Conservation (phyloP, 2,329 filamentous ascomycete species). For the Byssoonygena ceratinophila region DNA sequence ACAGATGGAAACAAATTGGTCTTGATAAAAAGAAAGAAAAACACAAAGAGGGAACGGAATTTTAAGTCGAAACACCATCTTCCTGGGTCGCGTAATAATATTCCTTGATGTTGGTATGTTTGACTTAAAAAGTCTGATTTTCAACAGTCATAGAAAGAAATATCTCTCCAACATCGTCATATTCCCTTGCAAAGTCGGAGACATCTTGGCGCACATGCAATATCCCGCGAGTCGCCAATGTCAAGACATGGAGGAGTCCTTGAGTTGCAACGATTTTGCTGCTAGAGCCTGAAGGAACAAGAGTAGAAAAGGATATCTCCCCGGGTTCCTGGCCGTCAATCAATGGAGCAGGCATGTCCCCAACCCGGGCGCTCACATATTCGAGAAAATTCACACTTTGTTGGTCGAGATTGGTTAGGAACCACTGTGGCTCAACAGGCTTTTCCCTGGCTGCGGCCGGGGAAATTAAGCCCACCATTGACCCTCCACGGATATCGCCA, state of each 20-base stretch:
- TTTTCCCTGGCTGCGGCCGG: neutral
- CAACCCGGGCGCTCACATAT: slow-evolving; percentile 45
- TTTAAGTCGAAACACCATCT: too few relatives aligned
- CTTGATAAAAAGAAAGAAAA: too few relatives aligned
- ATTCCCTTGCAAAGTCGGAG: slow-evolving; percentile 1
- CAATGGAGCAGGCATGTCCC: slow-evolving; percentile 20
- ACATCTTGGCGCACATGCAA: slow-evolving; percentile 53
- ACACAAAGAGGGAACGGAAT: too few relatives aligned
- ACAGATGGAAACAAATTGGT: too few relatives aligned
- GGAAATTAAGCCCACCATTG: slow-evolving; percentile 16
- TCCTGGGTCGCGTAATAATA: too few relatives aligned
- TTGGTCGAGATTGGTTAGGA: slow-evolving; percentile 44
- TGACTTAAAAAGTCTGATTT: neutral
- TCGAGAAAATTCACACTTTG: slow-evolving; percentile 54
- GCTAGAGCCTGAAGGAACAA: slow-evolving; percentile 52
- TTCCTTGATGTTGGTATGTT: too few relatives aligned
- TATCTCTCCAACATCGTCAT: slow-evolving; percentile 13
- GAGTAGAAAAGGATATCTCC: slow-evolving; percentile 53
- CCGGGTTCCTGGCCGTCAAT: slow-evolving; percentile 2
- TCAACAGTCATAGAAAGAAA: slow-evolving; percentile 2
- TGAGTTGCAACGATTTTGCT: slow-evolving; percentile 56
- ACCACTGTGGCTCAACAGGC: slow-evolving; percentile 32
- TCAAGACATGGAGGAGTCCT: slow-evolving; percentile 63
- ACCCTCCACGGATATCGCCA: slow-evolving; percentile 21
- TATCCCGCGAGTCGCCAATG: slow-evolving; percentile 55